Evolutionary conservation across 192 early-diverging fungal genomes (phyloP), one percentile per base, ranked within the genome.

Genomic region (Dispira simplex): DNA sequence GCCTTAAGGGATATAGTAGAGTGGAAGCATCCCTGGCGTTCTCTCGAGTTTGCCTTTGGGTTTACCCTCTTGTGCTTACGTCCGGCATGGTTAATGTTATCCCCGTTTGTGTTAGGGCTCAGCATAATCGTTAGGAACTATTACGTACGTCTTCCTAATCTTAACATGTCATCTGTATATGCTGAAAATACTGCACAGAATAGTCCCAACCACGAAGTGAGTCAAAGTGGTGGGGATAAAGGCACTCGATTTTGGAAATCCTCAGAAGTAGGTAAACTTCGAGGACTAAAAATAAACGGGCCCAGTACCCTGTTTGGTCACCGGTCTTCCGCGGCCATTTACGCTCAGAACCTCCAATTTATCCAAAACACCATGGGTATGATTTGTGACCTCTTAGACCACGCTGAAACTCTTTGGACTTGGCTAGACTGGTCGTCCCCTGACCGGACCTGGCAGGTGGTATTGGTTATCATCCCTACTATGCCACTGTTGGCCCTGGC

Each of bases 281-380:
- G 9, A 16, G 48, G 21, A 16, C 48, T 3, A 5, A 49, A 49
- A 16, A 2, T 16, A 16, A 49, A 8, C 48, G 21, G 18, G 21
- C 16, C 48, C 48, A 49, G 21, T 16, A 21, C 48, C 48, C 9
- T 16, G 48, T 49, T 21, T 23, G 9, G 62, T 59, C 43, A 44
- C 39, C 58, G 58, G 14, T 43, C 58, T 13, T 12, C 58, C 39
- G 2, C 27, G 14, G 21, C 26, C 2, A 13, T 43, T 46, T 75
- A 73, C 66, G 62, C 64, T 21, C 73, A 72, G 52, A 77, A 75
- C 71, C 65, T 76, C 66, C 76, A 71, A 53, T 78, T 81, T 58
- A 72, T 81, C 45, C 79, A 81, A 58, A 77, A 81, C 56, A 69
- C 70, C 54, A 80, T 80, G 78, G 68, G 70, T 28, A 65, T 74